A percentile compares a stretch with the other conserved stretches of the same genome.
phyloP scores from a whole-genome alignment of 331 rosid genomes.

The Telfairia occidentalis region DNA sequence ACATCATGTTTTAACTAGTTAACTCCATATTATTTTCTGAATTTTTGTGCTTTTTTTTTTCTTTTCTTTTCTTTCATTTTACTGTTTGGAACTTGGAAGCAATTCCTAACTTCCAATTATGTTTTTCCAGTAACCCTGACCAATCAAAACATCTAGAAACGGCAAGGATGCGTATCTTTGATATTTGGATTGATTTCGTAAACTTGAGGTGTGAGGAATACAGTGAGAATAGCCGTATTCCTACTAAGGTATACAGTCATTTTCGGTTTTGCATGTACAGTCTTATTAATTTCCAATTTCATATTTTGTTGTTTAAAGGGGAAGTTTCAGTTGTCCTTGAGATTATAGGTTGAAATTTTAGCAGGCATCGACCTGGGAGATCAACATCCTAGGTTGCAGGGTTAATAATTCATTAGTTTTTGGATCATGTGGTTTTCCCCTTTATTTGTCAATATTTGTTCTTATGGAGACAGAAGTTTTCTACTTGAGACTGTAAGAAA shows the following conservation, averaged over 20 bases:
- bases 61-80: too few relatives aligned
- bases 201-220: slow-evolving; percentile 83
- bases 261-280: neutral
- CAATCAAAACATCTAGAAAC: slow-evolving; percentile 97
- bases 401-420: neutral
- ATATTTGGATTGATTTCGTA: slow-evolving; percentile 83
- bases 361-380: neutral
- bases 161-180: slow-evolving; percentile 80
- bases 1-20: neutral
- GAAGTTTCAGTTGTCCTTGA: neutral
- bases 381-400: neutral
- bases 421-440: neutral
- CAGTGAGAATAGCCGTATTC: slow-evolving; percentile 81
- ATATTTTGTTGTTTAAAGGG: neutral
- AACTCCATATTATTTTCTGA: neutral
- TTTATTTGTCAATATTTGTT: neutral
- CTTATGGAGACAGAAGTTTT: neutral
- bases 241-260: slow-evolving; percentile 43
- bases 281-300: neutral
- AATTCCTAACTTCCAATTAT: neutral
- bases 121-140: slow-evolving; percentile 73
- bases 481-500: neutral
- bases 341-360: neutral
- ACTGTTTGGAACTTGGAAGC: neutral
- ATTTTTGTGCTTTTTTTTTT: neutral